Base-by-base conservation (phyloP, 805 yeast genomes). In the Brettanomyces custersianus region DNA sequence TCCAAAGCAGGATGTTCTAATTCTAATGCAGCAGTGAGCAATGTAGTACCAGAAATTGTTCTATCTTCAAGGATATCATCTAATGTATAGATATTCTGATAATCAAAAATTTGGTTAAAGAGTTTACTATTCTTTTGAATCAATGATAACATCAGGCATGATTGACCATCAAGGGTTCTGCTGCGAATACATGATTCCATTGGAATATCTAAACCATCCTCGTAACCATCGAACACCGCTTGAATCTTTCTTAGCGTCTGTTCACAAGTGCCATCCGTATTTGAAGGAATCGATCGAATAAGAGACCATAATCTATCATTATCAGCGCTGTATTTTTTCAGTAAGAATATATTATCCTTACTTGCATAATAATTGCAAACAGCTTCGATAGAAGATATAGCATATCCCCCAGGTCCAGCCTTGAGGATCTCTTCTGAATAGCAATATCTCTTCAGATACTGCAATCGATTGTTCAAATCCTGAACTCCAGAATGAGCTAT, bases 361-460 rank as follows among this genome's bases (percentile, higher is more conserved):
- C 66, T 57, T 23, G 58, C 58, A n/a, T 86, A 62, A 48, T 80
- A 90, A 38, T 62, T 73, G 7, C 85, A 49, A 0, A 84, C 94
- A 0, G 87, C 95, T 47, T 87, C 95, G 30, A 87, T 63, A 5
- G 95, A 85, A 31, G 95, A 80, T 11, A 86, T 45, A 1, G 87
- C 78, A 52, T 90, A 90, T 9, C 84, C 94, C 21, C 72, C 54
- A 18, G 72, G 63, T 0, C 95, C 95, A 4, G 64, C 51, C 29
- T 66, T 72, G 6, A 64, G 48, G n/a, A 57, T 59, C 25, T 24
- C 31, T 6, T 56, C 55, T 0, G 49, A 43, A 3, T 60, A 60
- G 17, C 79, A 68, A 48, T 80, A 85, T 27, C 68, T 62, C 41
- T 75, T 74, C 34, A 87, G 68, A 51, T 84, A 86, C 31, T 60